phyloP scores from a whole-genome alignment of 1,284 basidiomycete species.

The Puccinia sorghi region DNA sequence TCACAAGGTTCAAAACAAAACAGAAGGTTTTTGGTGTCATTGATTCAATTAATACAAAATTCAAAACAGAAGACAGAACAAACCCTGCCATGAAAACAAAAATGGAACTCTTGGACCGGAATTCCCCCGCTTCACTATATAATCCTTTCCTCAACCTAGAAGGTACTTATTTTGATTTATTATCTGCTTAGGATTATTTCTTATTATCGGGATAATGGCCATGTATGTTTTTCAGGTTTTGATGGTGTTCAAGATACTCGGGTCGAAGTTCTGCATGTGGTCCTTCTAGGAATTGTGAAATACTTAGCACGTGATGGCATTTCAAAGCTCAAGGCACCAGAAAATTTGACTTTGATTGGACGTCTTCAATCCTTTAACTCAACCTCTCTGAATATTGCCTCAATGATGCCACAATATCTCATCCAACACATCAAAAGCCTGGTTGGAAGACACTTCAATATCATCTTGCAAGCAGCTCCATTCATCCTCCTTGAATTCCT shows the following conservation, averaged over 20 bases:
- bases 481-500: constrained; percentile 59
- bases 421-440: constrained; percentile 58
- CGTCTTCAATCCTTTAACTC: neutral
- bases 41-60: neutral
- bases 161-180: constrained; percentile 51
- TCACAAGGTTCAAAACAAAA: neutral
- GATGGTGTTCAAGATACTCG: constrained; percentile 60
- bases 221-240: constrained; percentile 58
- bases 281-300: constrained; percentile 51
- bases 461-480: constrained; percentile 59
- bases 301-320: neutral
- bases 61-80: constrained; percentile 49
- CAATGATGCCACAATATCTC: constrained; percentile 52
- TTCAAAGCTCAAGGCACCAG: neutral
- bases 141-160: constrained; percentile 55
- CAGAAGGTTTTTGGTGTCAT: neutral
- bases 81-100: constrained; percentile 49
- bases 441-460: constrained; percentile 59
- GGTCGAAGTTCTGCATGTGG: constrained; percentile 55
- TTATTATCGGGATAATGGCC: no score
- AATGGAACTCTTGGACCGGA: constrained; percentile 55
- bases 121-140: constrained; percentile 54
- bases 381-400: constrained; percentile 10
- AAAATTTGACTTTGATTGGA: neutral
- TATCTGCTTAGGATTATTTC: no score